phyloP scores from a whole-genome alignment of 2,329 filamentous ascomycete species.

The Proliferodiscus dingleyae region DNA sequence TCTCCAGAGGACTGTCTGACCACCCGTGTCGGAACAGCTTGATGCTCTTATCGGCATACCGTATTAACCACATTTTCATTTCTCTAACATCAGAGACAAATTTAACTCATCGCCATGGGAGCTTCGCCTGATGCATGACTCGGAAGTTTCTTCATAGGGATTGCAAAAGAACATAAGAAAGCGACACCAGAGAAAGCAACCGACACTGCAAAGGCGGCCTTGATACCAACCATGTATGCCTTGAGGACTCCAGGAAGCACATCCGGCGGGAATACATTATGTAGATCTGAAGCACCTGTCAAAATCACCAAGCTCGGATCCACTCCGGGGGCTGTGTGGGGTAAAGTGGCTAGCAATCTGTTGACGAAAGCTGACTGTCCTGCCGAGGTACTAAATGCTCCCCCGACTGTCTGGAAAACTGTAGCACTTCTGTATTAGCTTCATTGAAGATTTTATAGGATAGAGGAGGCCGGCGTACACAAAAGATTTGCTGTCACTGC shows the following conservation, averaged over 20 bases:
- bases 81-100: no score
- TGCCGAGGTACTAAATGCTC: constrained; percentile 42
- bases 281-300: constrained; percentile 35
- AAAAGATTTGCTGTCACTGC: constrained; percentile 3
- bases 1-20: no score
- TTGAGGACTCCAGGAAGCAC: constrained; percentile 46
- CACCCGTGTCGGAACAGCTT: no score
- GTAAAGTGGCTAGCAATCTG: constrained; percentile 41
- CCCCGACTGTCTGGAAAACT: constrained; percentile 29
- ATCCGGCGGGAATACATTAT: constrained; percentile 40
- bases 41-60: no score
- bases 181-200: constrained; percentile 23
- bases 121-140: not conserved
- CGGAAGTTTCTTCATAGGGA: constrained; percentile 39
- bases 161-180: not conserved
- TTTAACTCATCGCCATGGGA: no score
- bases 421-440: not conserved
- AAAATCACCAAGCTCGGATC: constrained; percentile 31
- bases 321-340: constrained; percentile 34
- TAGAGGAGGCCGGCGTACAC: constrained; percentile 1
- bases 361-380: constrained; percentile 35
- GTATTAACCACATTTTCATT: no score
- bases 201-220: constrained; percentile 56
- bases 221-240: constrained; percentile 58
- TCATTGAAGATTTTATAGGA: not conserved